Evolutionary conservation across 2,329 filamentous ascomycete genomes (phyloP).

Genomic region (Chaetomium olivaceum): DNA sequence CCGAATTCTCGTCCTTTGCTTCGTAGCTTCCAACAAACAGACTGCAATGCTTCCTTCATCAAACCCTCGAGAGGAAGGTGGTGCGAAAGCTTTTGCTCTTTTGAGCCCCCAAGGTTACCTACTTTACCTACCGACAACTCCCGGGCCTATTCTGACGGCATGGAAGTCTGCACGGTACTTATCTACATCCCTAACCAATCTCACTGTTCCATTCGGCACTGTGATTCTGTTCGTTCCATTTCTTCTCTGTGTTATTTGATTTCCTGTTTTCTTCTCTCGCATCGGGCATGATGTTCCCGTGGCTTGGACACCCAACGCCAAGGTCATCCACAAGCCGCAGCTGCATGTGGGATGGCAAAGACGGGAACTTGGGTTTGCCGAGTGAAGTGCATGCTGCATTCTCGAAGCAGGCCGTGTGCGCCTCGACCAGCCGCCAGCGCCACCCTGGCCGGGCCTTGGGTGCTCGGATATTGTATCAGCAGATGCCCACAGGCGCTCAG

Average conservation of each 20-base stretch:
- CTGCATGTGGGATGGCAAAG: background rate
- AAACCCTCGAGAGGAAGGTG: background rate
- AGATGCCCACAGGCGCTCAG: background rate
- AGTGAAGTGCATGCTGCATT: background rate
- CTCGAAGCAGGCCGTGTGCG: background rate
- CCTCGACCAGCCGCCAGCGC: background rate
- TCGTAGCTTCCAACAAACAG: background rate
- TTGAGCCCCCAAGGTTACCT: background rate
- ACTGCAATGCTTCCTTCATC: background rate
- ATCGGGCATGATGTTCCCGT: background rate
- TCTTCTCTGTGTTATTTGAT: background rate
- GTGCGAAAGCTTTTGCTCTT: background rate
- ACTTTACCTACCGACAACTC: background rate
- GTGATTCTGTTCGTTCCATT: background rate
- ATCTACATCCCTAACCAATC: background rate
- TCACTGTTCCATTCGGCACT: background rate
- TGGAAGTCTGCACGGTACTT: background rate
- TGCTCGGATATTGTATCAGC: background rate
- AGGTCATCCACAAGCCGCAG: background rate
- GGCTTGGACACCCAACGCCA: conserved; percentile 2
- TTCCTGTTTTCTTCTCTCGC: background rate
- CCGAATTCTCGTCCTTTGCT: background rate
- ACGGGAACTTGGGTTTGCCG: background rate
- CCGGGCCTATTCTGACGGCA: background rate
- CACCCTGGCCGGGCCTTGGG: no score